Conservation (phyloP, 2,329 filamentous ascomycete species). For the Bimuria novae-zelandiae region DNA sequence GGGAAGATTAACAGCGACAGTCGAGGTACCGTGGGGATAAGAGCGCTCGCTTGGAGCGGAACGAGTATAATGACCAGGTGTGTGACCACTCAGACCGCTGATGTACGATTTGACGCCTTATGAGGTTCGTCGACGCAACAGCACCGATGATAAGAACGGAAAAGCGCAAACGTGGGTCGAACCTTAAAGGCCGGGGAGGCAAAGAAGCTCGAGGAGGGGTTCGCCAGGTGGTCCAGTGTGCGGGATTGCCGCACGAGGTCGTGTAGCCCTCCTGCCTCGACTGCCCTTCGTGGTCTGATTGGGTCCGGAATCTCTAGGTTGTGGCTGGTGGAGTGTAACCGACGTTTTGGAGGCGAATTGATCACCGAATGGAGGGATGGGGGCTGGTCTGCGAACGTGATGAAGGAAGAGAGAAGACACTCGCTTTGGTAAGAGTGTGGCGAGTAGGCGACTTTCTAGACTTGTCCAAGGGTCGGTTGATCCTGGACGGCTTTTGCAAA, state of each 20-base stretch:
- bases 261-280: constrained; percentile 39
- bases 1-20: constrained; percentile 41
- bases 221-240: constrained; percentile 27
- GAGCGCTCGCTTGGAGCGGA: constrained; percentile 45
- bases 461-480: too few species aligned
- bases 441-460: constrained; percentile 44
- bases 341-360: constrained; percentile 44
- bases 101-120: constrained; percentile 37
- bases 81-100: constrained; percentile 40
- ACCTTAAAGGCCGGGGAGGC: constrained; percentile 29
- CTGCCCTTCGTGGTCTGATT: constrained; percentile 32
- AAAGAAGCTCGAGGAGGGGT: constrained; percentile 25
- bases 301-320: constrained; percentile 26
- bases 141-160: constrained; percentile 31
- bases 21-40: constrained; percentile 33
- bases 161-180: constrained; percentile 30
- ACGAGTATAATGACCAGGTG: constrained; percentile 43
- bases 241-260: constrained; percentile 40
- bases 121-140: constrained; percentile 38
- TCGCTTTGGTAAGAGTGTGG: constrained; percentile 33
- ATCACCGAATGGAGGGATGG: constrained; percentile 28
- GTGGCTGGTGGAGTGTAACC: constrained; percentile 45
- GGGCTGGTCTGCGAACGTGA: constrained; percentile 15
- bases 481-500: too few species aligned
- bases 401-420: constrained; percentile 11